A percentile compares a stretch with the other conserved stretches of the same genome.
phyloP scores from a whole-genome alignment of 192 early-diverging fungal species.

The Entomortierella parvispora region DNA sequence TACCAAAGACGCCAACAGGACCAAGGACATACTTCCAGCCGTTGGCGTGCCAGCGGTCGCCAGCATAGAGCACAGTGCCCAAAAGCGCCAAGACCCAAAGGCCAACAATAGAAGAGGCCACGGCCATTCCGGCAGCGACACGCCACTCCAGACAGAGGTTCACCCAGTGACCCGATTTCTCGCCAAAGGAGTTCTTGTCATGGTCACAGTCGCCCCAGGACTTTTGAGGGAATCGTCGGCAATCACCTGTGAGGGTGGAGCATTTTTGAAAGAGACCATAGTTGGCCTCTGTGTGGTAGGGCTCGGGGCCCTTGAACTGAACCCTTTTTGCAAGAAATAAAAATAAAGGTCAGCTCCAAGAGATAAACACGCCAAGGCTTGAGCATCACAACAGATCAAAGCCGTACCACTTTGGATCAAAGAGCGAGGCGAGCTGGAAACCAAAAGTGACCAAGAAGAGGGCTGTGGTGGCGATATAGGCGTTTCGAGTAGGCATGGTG shows the following conservation, averaged over 20 bases:
- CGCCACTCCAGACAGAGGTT: conserved; percentile 46
- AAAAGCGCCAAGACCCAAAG: conserved; percentile 32
- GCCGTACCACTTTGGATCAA: conserved; percentile 41
- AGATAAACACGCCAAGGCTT: too few relatives aligned
- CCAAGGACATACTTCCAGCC: conserved; percentile 49
- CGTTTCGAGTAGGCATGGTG: conserved; percentile 46
- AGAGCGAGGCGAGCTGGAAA: conserved; percentile 29
- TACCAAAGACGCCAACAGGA: conserved; percentile 46
- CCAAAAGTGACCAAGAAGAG: conserved; percentile 32
- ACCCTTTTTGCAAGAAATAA: conserved; percentile 18
- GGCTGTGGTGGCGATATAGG: conserved; percentile 34
- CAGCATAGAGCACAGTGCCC: conserved; percentile 34
- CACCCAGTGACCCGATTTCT: conserved; percentile 22
- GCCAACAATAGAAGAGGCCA: conserved; percentile 21
- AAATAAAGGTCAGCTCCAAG: background rate
- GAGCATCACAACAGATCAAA: too few relatives aligned
- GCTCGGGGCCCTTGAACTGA: conserved; percentile 41
- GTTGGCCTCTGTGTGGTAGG: conserved; percentile 31
- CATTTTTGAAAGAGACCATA: conserved; percentile 50
- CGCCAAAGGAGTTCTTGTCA: conserved; percentile 11
- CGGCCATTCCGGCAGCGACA: conserved; percentile 18
- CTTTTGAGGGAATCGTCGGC: conserved; percentile 47
- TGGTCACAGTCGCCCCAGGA: conserved; percentile 51
- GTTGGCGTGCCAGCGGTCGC: conserved; percentile 31
- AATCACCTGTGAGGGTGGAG: conserved; percentile 43